Evolutionary conservation across 352 stramenopile genomes (phyloP).

Genomic region (Blastocystis sp.): DNA sequence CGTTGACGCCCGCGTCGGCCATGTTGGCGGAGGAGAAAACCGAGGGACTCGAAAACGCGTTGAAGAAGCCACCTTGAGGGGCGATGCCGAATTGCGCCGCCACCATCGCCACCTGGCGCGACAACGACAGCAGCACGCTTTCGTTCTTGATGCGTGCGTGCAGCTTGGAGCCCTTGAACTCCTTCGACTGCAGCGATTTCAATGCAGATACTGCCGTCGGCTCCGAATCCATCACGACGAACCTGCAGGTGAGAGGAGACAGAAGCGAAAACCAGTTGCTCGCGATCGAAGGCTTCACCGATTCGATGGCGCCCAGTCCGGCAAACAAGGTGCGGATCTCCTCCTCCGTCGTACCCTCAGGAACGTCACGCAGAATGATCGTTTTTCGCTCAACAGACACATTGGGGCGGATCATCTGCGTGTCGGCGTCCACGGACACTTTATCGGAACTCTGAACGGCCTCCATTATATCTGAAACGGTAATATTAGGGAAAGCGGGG

Average conservation of each 20-base stretch:
- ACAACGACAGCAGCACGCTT: neutral
- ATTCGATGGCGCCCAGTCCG: constrained; percentile 11
- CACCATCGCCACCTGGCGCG: neutral
- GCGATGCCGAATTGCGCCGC: neutral
- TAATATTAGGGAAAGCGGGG: neutral
- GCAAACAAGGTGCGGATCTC: constrained; percentile 7
- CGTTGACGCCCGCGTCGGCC: neutral
- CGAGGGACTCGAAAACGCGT: neutral
- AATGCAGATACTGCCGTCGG: neutral
- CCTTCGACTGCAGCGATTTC: neutral
- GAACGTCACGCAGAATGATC: constrained; percentile 52
- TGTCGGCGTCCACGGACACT: constrained; percentile 6
- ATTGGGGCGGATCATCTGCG: constrained; percentile 29
- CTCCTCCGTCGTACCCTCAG: constrained; percentile 17
- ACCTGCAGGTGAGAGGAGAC: neutral
- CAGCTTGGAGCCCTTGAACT: neutral
- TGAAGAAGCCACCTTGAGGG: neutral
- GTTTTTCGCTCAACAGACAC: constrained; percentile 51
- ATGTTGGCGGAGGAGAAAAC: constrained; percentile 34
- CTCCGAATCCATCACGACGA: constrained; percentile 38
- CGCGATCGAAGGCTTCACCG: constrained; percentile 1
- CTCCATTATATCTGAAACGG: constrained; percentile 9
- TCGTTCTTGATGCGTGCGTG: constrained; percentile 52
- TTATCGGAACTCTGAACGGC: neutral
- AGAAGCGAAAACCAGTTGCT: constrained; percentile 21